phyloP scores from a whole-genome alignment of 192 early-diverging fungal species.

The Coemansia aciculifera region DNA sequence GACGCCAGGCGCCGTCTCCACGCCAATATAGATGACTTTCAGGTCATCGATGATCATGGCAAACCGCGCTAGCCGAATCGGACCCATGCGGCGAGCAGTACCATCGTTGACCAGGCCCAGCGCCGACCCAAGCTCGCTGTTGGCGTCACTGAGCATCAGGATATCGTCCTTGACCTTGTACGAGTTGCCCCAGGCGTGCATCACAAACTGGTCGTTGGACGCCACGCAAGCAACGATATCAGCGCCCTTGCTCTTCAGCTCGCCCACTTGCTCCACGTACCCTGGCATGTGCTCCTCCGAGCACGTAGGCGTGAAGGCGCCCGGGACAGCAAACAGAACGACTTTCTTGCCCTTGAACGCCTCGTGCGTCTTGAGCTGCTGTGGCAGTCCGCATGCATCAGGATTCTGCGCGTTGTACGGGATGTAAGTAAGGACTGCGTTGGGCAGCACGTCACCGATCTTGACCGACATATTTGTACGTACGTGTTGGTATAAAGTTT shows the following conservation, averaged over 20 bases:
- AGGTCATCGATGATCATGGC: slow-evolving; percentile 73
- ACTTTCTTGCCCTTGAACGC: slow-evolving; percentile 59
- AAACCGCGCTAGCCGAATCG: slow-evolving; percentile 67
- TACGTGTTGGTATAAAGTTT: neutral
- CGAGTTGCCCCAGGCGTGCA: slow-evolving; percentile 59
- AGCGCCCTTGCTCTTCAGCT: slow-evolving; percentile 69
- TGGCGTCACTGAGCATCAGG: slow-evolving; percentile 75
- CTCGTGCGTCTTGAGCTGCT: slow-evolving; percentile 49
- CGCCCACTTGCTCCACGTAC: slow-evolving; percentile 56
- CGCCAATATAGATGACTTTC: slow-evolving; percentile 71
- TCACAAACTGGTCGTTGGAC: slow-evolving; percentile 61
- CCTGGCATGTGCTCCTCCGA: slow-evolving; percentile 68
- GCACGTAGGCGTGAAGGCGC: slow-evolving; percentile 71
- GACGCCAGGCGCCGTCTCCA: slow-evolving; percentile 62
- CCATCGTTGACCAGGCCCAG: slow-evolving; percentile 66
- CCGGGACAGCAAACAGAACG: slow-evolving; percentile 64
- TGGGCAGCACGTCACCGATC: slow-evolving; percentile 60
- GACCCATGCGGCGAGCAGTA: slow-evolving; percentile 64
- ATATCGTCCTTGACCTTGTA: slow-evolving; percentile 51
- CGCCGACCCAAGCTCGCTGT: slow-evolving; percentile 64
- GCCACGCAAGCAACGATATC: slow-evolving; percentile 69
- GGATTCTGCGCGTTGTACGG: slow-evolving; percentile 58
- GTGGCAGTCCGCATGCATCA: slow-evolving; percentile 49
- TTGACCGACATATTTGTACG: slow-evolving; percentile 39
- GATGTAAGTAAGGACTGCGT: slow-evolving; percentile 57